Evolutionary conservation across 2,329 filamentous ascomycete species (phyloP), one percentile per base, ranked within the genome.

Genomic region (Ceratocystis harringtonii): DNA sequence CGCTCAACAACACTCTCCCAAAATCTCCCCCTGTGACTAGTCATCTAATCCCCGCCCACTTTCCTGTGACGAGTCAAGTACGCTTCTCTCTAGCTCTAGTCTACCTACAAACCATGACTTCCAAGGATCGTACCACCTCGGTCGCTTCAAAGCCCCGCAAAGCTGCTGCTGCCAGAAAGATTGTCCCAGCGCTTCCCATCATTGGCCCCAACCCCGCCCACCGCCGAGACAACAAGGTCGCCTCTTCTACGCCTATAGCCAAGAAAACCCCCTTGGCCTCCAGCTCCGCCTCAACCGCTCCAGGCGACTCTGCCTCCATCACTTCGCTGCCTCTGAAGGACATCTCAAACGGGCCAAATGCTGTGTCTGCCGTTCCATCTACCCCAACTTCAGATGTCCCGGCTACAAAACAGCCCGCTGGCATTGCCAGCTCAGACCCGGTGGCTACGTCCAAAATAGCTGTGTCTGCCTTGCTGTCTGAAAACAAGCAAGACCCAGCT

Each of bases 21-120:
- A 63, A 22, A 60, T 48, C 32, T 66, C 52, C 22, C 64, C 52
- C 65, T 63, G 50, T 60, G 65, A 66, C 63, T 66, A 66, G 64
- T 50, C 55, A 28, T 45, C 57, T 7, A 43, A 28, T 60, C 44
- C 41, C 57, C 44, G 28, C 28, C 36, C 28, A 19, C 55, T 30
- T 36, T 58, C 55, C 55, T 36, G 55, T 58, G 55, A 58, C 55
- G 55, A 58, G 55, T 58, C 55, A 58, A 58, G 17, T 32, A 61
- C 28, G 50, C 36, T 41, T 61, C 55, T 41, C 17, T 61, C 63
- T 30, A 45, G 43, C 28, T 62, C 36, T 10, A 41, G 36, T 41
- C 36, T 41, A 41, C 36, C 12, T 22, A 48, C 61, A 43, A 5
- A 50, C 12, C 17, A 65, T 65, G 63, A 65, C 63, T 45, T 65